Evolutionary conservation across 176 grass and related monocot species (phyloP).

Genomic region (bread wheat (Triticum aestivum)): DNA sequence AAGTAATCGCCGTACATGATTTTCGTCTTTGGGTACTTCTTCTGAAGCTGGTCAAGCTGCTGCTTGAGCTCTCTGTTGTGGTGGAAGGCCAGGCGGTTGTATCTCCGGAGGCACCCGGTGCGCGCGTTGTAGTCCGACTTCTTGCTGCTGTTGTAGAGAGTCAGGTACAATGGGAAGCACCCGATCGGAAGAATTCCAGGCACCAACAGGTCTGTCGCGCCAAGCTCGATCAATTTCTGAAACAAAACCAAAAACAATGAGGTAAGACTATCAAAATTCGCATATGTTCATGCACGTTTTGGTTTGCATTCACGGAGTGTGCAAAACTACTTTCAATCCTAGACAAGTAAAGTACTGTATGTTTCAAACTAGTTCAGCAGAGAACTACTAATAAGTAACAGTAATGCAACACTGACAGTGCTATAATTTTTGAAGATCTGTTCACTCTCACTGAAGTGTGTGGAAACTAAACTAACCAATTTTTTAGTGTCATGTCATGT

Average conservation of each 20-base stretch:
- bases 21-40: slow-evolving; percentile 66
- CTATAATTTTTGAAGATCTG: background rate
- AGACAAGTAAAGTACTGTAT: too few species aligned
- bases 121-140: slow-evolving; percentile 65
- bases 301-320: slow-evolving; percentile 7
- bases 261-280: background rate
- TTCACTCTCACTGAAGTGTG: background rate
- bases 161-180: slow-evolving; percentile 86
- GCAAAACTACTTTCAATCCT: background rate
- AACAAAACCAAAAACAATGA: background rate
- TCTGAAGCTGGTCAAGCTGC: slow-evolving; percentile 58
- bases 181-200: slow-evolving; percentile 79
- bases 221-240: slow-evolving; percentile 80
- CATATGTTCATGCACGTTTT: background rate
- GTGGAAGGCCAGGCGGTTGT: slow-evolving; percentile 72
- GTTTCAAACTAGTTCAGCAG: background rate
- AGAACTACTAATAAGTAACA: background rate
- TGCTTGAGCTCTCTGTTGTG: slow-evolving; percentile 78
- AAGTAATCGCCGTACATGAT: slow-evolving; percentile 91
- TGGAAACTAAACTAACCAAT: background rate
- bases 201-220: slow-evolving; percentile 75
- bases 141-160: slow-evolving; percentile 65
- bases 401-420: background rate
- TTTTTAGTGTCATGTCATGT: slow-evolving; percentile 34
- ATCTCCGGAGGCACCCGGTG: slow-evolving; percentile 78